Conservation (phyloP, 106 monocot species). For the Dendrobium huoshanense region DNA sequence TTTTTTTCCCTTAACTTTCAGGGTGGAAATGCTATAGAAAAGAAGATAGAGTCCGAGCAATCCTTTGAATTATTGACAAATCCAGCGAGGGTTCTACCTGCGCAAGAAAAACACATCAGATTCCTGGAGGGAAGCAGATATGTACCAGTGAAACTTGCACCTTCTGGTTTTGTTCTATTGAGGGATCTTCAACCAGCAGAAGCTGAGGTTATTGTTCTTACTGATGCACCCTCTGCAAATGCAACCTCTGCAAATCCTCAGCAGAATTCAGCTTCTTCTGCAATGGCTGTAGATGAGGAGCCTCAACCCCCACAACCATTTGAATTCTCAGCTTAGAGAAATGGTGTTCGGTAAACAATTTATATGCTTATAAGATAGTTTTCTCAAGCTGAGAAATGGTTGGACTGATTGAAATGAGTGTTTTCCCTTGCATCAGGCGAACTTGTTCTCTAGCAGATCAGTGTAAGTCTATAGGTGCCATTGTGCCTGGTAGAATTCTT, state of each 20-base stretch:
- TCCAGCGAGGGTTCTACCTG: constrained; percentile 79
- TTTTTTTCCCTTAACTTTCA: constrained; percentile 11
- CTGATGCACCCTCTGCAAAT: constrained; percentile 56
- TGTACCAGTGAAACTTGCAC: constrained; percentile 73
- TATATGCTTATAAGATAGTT: no score
- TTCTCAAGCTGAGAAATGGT: no score
- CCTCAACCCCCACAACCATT: constrained; percentile 93
- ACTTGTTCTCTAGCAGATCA: no score
- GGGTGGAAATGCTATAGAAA: constrained; percentile 58
- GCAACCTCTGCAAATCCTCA: constrained; percentile 24
- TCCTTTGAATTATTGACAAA: constrained; percentile 75
- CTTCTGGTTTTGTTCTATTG: constrained; percentile 86
- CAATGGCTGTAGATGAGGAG: constrained; percentile 90
- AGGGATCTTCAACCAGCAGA: constrained; percentile 78
- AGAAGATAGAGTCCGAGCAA: constrained; percentile 63
- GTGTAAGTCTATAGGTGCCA: no score
- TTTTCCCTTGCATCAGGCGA: no score
- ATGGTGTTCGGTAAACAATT: no score
- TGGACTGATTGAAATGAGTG: no score
- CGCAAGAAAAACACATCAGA: constrained; percentile 84
- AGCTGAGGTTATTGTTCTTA: constrained; percentile 81
- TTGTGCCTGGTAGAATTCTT: no score
- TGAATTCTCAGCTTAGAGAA: constrained; percentile 51
- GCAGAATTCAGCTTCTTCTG: constrained; percentile 39
- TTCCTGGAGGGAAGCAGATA: constrained; percentile 89